A percentile compares a stretch with the other conserved stretches of the same genome.
These are phyloP conservation scores for Aphanomyces astaci DNA, from an alignment of 352 stramenopile species.

Conservation along the genomic window DNA sequence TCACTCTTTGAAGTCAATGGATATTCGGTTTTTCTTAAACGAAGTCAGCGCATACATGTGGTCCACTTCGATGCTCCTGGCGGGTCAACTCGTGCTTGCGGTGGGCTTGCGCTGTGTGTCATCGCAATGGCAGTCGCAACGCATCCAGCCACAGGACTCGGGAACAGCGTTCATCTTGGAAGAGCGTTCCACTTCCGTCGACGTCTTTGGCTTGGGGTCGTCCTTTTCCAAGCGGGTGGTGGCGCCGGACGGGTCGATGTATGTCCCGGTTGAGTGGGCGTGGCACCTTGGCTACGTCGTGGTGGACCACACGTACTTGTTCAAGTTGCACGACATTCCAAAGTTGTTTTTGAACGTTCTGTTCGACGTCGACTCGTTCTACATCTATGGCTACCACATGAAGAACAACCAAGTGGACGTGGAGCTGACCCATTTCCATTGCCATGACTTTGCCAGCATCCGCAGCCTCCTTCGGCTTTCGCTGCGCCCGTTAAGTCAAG, in stretches of 20 bases:
- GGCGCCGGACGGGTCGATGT: background rate
- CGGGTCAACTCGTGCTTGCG: background rate
- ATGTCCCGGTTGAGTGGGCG: background rate
- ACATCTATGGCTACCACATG: background rate
- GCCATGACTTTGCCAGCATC: background rate
- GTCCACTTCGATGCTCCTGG: background rate
- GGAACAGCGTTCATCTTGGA: background rate
- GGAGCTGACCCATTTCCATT: background rate
- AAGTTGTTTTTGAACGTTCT: background rate
- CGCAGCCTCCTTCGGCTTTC: background rate
- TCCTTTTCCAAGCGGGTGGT: background rate
- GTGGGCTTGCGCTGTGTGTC: background rate
- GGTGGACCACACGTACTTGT: background rate
- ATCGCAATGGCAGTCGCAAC: background rate
- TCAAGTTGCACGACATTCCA: background rate
- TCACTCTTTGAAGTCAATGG: background rate
- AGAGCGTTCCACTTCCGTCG: background rate
- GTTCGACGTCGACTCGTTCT: background rate
- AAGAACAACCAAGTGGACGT: background rate
- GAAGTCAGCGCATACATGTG: background rate
- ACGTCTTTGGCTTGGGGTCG: background rate
- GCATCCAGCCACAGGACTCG: background rate
- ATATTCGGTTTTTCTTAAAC: background rate
- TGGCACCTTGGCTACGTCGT: constrained; percentile 6
- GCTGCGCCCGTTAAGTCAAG: background rate